phyloP scores from a whole-genome alignment of 148 eudicot genomes.

The Polygonum maritimum region DNA sequence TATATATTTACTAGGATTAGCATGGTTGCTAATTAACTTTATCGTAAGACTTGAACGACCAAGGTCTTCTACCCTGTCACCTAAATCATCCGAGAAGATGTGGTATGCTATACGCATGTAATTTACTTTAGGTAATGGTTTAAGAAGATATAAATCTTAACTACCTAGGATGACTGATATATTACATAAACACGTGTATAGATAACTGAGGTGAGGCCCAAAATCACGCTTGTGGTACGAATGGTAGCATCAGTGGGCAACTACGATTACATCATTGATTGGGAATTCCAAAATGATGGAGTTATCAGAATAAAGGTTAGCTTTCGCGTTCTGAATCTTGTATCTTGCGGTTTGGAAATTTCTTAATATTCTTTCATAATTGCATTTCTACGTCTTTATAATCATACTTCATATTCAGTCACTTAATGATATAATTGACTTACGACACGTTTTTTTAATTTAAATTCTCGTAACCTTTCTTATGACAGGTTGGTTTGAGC shows the following conservation, averaged over 20 bases:
- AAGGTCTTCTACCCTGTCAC: too few relatives aligned
- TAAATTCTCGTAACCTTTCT: too few relatives aligned
- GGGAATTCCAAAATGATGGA: constrained; percentile 96
- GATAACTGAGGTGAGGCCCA: constrained; percentile 88
- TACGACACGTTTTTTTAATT: too few relatives aligned
- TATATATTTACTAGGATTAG: too few relatives aligned
- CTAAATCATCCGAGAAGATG: too few relatives aligned
- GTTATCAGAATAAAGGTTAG: constrained; percentile 66
- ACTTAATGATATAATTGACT: neutral
- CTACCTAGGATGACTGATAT: neutral
- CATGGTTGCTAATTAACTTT: too few relatives aligned
- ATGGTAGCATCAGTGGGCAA: constrained; percentile 99
- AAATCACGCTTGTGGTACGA: constrained; percentile 84
- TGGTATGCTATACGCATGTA: too few relatives aligned
- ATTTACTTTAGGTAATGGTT: too few relatives aligned
- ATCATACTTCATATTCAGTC: neutral
- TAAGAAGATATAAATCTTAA: too few relatives aligned
- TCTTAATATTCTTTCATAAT: too few relatives aligned
- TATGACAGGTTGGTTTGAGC: constrained; percentile 74
- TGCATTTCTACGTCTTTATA: too few relatives aligned
- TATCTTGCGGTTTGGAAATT: neutral
- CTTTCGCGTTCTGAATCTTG: neutral
- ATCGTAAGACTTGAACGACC: too few relatives aligned
- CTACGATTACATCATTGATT: constrained; percentile 87
- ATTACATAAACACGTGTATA: constrained; percentile 15